Base-by-base conservation (phyloP, 306 rosid species). In the Oemleria cerasiformis region DNA sequence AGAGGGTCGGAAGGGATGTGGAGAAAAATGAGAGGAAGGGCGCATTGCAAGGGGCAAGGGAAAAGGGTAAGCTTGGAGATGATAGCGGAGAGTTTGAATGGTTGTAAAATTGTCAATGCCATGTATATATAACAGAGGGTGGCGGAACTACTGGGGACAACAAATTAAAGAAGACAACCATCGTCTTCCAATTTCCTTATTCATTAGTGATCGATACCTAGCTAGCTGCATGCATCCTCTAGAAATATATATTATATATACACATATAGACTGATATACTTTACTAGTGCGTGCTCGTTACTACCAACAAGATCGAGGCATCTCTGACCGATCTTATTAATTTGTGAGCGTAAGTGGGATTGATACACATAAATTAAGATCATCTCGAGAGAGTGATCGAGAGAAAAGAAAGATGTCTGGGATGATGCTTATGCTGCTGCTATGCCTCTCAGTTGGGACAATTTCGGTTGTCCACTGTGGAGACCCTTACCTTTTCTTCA, bases 401-500 rank as follows among this genome's bases (percentile, higher is more conserved):
- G 57, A 53, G 30, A 30, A 30, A 30, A 19, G 4, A 63, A n/a
- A 41, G 16, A 63, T 70, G 74, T 57, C 65, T 44, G 44, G 55
- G 49, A 57, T 39, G 17, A 42, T 63, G 59, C 9, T 75, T 1
- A 47, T 20, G 68, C 55, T 86, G 72, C 39, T 85, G 75, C 17
- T 82, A 43, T 84, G 86, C 58, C 67, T 93, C 44, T 59, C 75
- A 25, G 68, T 50, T 2, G 86, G 79, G 44, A 53, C 78, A 7
- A 67, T 71, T 15, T 75, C 63, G 17, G 11, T 30, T 10, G 82
- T 77, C 2, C 58, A 9, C 8, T 78, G 78, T 67, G 98, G 80
- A 82, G 97, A 93, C 19, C 98, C 98, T 69, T 83, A 84, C 59
- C 69, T 88, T 3, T 86, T 6, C 75, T 89, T 84, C 79, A 79